These are phyloP conservation scores for Parsonsia alboflavescens DNA, from an alignment of 257 asterid species.

Conservation along the genomic window DNA sequence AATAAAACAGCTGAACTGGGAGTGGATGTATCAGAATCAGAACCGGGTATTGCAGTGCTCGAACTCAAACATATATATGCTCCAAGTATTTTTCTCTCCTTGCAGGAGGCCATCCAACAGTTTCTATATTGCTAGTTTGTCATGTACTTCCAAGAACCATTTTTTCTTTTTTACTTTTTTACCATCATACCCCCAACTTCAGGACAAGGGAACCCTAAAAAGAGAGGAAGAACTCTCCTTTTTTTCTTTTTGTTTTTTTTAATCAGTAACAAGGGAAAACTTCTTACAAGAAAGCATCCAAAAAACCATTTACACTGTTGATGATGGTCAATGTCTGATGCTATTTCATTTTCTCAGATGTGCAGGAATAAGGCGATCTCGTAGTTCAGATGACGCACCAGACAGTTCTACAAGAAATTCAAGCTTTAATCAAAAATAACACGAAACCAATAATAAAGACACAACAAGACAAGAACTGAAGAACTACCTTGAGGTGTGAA, in stretches of 20 bases:
- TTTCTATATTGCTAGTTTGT: not conserved
- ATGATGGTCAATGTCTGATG: not conserved
- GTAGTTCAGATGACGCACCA: conserved; percentile 38
- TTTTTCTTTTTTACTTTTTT: not conserved
- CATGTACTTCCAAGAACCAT: conserved; percentile 4
- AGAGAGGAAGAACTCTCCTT: not conserved
- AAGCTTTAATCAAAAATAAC: conserved; percentile 5
- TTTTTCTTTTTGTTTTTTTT: not conserved
- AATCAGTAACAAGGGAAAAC: conserved; percentile 2
- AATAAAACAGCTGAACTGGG: conserved; percentile 2
- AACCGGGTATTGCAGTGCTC: not conserved
- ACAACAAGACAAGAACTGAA: not conserved
- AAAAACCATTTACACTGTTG: conserved; percentile 29
- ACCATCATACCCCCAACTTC: not conserved
- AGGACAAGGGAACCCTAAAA: not conserved
- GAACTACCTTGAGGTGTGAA: conserved; percentile 68
- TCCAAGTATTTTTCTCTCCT: conserved; percentile 7
- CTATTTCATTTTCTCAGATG: conserved; percentile 26
- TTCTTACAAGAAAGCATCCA: conserved; percentile 9
- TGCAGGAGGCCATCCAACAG: not conserved
- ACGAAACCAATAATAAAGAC: not conserved
- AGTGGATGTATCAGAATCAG: conserved; percentile 10
- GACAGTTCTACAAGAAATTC: conserved; percentile 33
- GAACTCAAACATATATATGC: not conserved
- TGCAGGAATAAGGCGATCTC: conserved; percentile 38